phyloP scores from a whole-genome alignment of 371 early-diverging fungal species.

The Mycotypha africana region DNA sequence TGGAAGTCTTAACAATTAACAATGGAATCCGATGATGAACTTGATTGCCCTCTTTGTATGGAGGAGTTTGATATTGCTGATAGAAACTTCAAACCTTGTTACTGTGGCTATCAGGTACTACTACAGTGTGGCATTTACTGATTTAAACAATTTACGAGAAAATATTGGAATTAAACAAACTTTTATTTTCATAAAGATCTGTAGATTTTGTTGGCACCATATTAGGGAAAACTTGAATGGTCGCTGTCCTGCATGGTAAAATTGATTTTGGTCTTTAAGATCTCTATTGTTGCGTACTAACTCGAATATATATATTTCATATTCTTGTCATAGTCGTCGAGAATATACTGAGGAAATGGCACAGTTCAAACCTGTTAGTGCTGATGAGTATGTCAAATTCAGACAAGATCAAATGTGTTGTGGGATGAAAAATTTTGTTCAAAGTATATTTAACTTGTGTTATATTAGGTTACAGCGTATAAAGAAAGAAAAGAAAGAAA shows the following conservation, averaged over 20 bases:
- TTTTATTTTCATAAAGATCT: no score
- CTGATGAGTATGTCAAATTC: conserved; percentile 70
- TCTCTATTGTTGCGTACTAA: no score
- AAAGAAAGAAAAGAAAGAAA: conserved; percentile 78
- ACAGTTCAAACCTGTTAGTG: conserved; percentile 83
- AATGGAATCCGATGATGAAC: conserved; percentile 65
- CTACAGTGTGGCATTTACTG: background rate
- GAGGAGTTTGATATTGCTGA: conserved; percentile 96
- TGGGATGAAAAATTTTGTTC: no score
- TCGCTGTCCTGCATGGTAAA: conserved; percentile 78
- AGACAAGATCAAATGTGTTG: no score
- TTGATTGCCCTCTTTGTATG: conserved; percentile 96
- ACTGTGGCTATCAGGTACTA: conserved; percentile 97
- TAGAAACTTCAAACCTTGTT: conserved; percentile 92
- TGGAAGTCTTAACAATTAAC: no score
- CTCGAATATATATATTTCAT: no score
- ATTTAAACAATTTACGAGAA: background rate
- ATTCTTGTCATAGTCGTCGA: conserved; percentile 74
- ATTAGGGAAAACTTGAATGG: conserved; percentile 73
- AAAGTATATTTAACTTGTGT: no score
- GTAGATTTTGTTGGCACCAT: conserved; percentile 24
- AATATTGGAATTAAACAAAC: no score
- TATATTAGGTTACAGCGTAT: conserved; percentile 51
- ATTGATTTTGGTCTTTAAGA: background rate
- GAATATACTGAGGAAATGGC: conserved; percentile 82